Evolutionary conservation across 2,329 filamentous ascomycete genomes (phyloP).

Genomic region (Mycosphaerella sp.): DNA sequence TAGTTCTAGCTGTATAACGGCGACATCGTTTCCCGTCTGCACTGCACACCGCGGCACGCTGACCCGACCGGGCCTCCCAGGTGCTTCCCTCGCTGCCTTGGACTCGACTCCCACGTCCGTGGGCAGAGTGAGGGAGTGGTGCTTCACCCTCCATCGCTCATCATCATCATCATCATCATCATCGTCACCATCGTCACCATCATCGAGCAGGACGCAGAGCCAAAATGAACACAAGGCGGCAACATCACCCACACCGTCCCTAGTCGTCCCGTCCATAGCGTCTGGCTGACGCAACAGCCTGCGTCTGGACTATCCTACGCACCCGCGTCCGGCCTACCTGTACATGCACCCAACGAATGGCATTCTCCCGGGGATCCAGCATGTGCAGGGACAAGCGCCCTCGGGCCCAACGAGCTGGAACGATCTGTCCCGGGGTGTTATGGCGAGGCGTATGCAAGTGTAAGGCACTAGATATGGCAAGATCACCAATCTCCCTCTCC

Average conservation of each 20-base stretch:
- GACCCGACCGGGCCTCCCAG: constrained; percentile 5
- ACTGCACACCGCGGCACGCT: constrained; percentile 1
- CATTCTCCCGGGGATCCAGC: constrained; percentile 15
- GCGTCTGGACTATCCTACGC: neutral
- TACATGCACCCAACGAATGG: no score
- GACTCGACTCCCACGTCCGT: constrained; percentile 1
- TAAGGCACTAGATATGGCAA: constrained; percentile 4
- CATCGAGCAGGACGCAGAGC: constrained; percentile 2
- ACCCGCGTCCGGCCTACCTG: constrained; percentile 9
- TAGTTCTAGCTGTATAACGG: neutral
- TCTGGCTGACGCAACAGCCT: neutral
- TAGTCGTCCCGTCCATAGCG: no score
- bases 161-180: no score
- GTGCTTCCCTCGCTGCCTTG: neutral
- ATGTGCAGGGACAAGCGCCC: constrained; percentile 15
- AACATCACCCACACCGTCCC: constrained; percentile 13
- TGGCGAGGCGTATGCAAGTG: constrained; percentile 10
- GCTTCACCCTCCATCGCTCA: no score
- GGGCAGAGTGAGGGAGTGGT: constrained; percentile 1
- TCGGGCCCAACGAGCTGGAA: constrained; percentile 17
- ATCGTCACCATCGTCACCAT: no score
- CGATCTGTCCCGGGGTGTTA: constrained; percentile 15
- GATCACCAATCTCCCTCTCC: constrained; percentile 9
- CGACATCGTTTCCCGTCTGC: neutral
- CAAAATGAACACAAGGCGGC: neutral